Evolutionary conservation across 164 flowering plant species (phyloP).

Genomic region (Macadamia integrifolia): DNA sequence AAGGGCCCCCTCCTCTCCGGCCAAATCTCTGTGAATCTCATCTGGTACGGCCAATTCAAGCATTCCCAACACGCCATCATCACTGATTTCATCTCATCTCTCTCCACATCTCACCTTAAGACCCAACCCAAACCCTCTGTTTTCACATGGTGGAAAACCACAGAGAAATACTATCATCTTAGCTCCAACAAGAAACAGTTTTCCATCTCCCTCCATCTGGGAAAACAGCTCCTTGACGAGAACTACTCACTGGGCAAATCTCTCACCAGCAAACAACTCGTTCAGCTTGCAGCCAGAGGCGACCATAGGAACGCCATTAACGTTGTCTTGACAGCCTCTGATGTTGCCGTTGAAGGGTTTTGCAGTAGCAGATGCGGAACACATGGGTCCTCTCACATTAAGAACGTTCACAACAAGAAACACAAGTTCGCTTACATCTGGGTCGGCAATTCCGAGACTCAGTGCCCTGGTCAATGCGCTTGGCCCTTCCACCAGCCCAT

Average conservation of each 20-base stretch:
- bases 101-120: conserved; percentile 19
- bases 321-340: conserved; percentile 36
- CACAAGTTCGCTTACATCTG: conserved; percentile 22
- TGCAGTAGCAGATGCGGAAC: conserved; percentile 25
- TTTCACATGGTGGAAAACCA: conserved; percentile 36
- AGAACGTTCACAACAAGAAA: neutral
- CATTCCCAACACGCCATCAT: conserved; percentile 47
- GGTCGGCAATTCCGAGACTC: conserved; percentile 31
- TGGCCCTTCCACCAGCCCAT: conserved; percentile 35
- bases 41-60: conserved; percentile 63
- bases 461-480: conserved; percentile 34
- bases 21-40: conserved; percentile 41
- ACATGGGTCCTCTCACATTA: conserved; percentile 16
- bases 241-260: conserved; percentile 51
- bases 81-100: conserved; percentile 45
- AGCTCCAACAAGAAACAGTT: conserved; percentile 13
- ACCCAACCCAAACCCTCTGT: conserved; percentile 27
- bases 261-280: conserved; percentile 30
- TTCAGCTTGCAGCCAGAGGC: conserved; percentile 40
- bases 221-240: conserved; percentile 45
- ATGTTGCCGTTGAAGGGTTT: conserved; percentile 25
- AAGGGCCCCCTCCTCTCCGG: conserved; percentile 53
- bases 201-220: conserved; percentile 28
- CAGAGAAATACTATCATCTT: conserved; percentile 23
- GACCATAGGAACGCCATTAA: conserved; percentile 31